Percentiles rank a stretch among this genome's conserved stretches.
phyloP scores from a whole-genome alignment of 345 rosid species.

The Balakata baccata region DNA sequence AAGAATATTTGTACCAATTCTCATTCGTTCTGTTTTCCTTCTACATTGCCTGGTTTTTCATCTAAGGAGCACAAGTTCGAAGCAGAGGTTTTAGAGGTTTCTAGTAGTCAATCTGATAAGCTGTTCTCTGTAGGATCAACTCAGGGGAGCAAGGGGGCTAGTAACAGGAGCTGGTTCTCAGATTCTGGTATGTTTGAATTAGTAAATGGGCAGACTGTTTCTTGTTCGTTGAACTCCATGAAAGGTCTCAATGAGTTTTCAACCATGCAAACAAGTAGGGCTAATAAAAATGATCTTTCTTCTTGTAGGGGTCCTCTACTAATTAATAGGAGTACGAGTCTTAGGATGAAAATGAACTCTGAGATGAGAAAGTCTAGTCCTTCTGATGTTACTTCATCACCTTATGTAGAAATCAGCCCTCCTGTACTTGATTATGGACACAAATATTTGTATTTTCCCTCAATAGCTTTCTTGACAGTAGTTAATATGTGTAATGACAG shows the following conservation, averaged over 20 bases:
- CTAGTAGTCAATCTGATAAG: constrained; percentile 33
- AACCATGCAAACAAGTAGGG: constrained; percentile 22
- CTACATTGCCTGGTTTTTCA: constrained; percentile 48
- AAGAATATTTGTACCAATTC: constrained; percentile 46
- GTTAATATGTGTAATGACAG: constrained; percentile 56
- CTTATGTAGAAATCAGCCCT: constrained; percentile 49
- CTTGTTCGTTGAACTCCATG: constrained; percentile 48
- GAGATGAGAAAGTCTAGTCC: constrained; percentile 32
- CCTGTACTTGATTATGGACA: constrained; percentile 59
- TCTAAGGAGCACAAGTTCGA: constrained; percentile 22
- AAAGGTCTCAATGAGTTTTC: constrained; percentile 34
- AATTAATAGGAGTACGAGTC: constrained; percentile 28
- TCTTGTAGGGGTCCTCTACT: constrained; percentile 40
- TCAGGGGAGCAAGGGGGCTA: constrained; percentile 29
- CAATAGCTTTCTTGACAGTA: constrained; percentile 54
- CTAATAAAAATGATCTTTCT: constrained; percentile 40
- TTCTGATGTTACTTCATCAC: constrained; percentile 29
- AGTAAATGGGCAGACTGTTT: constrained; percentile 44
- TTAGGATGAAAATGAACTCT: constrained; percentile 27
- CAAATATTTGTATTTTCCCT: constrained; percentile 46
- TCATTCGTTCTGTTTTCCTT: constrained; percentile 61
- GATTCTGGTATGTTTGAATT: constrained; percentile 44
- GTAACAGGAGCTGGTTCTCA: constrained; percentile 42
- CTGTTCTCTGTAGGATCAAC: constrained; percentile 26
- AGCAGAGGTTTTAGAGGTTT: constrained; percentile 33